Evolutionary conservation across 768 basidiomycete genomes (phyloP), one percentile per base, ranked within the genome.

Genomic region (Termitomyces sp.): DNA sequence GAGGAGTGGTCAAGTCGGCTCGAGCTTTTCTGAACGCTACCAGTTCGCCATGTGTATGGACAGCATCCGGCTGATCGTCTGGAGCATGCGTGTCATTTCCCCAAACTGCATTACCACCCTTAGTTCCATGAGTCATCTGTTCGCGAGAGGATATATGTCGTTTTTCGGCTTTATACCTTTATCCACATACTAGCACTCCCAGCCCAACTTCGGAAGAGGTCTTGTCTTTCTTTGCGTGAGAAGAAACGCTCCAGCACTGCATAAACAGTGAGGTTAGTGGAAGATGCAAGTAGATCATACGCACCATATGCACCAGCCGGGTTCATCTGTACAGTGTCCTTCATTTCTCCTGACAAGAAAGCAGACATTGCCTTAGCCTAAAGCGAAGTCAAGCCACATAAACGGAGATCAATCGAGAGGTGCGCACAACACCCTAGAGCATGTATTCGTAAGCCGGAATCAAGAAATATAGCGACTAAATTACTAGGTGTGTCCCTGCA

Each of bases 341-440:
- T 87, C 81, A 98, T 97, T 71, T 98, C 96, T 11, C 96, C 96
- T 0, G 91, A 94, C 41, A 98, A 75, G 68, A 98, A 92, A 0
- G 97, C 95, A 0, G 94, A 72, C 91, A 98, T 94, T 0, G 95
- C 90, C 74, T 98, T 99, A 1, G 91, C 80, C 91, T 91, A 50
- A 37, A 17, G 5, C 52, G 26, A 51, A 56, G 40, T 19, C 37
- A 45, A 1, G 9, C 8, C 33, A 41, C 17, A 14, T 41, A 10
- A 43, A 30, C 21, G 49, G 1, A 1, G 12, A 23, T 38, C 8
- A 14, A 19, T 38, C 6, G 10, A 11, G 52, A 31, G 33, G 55
- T 48, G 66, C 86, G 67, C 67, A 91, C 91, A 50, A 91, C 89
- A 31, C 89, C 89, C 89, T 91, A 55, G 23, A 50, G 48, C 7